These are phyloP conservation scores for Saxophila tyrrhenica DNA, from an alignment of 495 filamentous ascomycete genomes.

Conservation along the genomic window DNA sequence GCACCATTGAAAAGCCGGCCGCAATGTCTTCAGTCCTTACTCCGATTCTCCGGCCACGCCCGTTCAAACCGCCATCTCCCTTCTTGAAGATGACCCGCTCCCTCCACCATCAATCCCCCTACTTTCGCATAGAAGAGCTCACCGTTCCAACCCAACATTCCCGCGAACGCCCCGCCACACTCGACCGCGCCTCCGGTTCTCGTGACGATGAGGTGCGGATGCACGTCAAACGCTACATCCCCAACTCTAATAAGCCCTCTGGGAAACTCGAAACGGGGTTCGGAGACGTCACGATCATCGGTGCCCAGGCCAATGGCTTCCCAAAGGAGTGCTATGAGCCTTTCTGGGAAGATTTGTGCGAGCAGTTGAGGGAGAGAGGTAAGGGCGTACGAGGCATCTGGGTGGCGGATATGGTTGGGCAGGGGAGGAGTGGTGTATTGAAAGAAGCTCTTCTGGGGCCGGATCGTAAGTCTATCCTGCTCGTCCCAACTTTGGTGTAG, in stretches of 20 bases:
- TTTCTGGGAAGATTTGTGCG: conserved; percentile 34
- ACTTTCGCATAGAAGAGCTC: conserved; percentile 2
- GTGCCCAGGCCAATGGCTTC: conserved; percentile 37
- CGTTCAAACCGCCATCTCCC: too few relatives aligned
- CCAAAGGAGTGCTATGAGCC: conserved; percentile 41
- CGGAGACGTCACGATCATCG: conserved; percentile 36
- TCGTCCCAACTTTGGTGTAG: neutral
- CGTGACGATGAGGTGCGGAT: conserved; percentile 26
- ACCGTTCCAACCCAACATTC: neutral
- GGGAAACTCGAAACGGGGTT: too few relatives aligned
- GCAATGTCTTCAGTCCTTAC: too few relatives aligned
- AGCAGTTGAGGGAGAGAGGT: conserved; percentile 15
- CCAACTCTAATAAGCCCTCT: conserved; percentile 22
- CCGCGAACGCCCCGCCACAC: neutral
- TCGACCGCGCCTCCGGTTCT: neutral
- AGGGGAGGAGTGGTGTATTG: conserved; percentile 30
- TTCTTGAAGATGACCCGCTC: too few relatives aligned
- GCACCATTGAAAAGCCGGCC: too few relatives aligned
- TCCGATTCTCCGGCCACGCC: too few relatives aligned
- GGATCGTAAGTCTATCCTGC: conserved; percentile 31
- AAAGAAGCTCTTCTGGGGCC: conserved; percentile 33
- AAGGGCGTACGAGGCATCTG: conserved; percentile 35
- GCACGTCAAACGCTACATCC: conserved; percentile 37
- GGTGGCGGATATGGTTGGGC: conserved; percentile 35
- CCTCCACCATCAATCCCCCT: neutral